Conservation (phyloP, 768 basidiomycete species). For the Rickenella mellea region DNA sequence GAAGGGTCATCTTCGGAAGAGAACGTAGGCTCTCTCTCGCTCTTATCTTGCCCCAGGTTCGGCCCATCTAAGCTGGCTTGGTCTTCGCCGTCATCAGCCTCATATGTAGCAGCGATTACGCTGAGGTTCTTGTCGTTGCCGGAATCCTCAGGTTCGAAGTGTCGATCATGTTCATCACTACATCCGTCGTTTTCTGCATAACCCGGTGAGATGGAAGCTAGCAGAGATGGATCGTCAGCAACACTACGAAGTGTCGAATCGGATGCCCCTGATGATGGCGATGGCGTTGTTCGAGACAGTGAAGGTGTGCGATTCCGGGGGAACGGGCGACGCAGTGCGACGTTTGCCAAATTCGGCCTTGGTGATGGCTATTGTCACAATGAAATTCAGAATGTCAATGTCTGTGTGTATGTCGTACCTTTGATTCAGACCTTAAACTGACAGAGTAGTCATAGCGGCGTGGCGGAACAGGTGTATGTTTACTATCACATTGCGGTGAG, state of each 20-base stretch:
- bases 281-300: slow-evolving; percentile 51
- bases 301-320: slow-evolving; percentile 56
- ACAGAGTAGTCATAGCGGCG: slow-evolving; percentile 50
- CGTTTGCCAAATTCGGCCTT: slow-evolving; percentile 53
- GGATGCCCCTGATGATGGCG: slow-evolving; percentile 47
- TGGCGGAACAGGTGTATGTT: too few species aligned
- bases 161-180: slow-evolving; percentile 3
- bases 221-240: not conserved
- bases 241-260: slow-evolving; percentile 45
- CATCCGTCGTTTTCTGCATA: slow-evolving; percentile 4
- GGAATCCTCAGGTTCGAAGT: slow-evolving; percentile 9
- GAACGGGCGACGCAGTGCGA: slow-evolving; percentile 43
- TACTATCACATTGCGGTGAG: too few species aligned
- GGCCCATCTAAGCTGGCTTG: not conserved
- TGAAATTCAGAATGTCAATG: slow-evolving; percentile 6
- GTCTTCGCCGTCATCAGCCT: not conserved
- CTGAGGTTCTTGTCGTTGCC: slow-evolving; percentile 16
- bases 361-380: slow-evolving; percentile 40
- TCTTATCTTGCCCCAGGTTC: not conserved
- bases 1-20: slow-evolving; percentile 56
- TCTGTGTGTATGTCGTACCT: too few species aligned
- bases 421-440: slow-evolving; percentile 51
- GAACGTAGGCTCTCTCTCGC: slow-evolving; percentile 52
- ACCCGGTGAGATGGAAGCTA: slow-evolving; percentile 6
- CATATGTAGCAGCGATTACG: slow-evolving; percentile 13